Evolutionary conservation across 306 rosid genomes (phyloP), one percentile per base, ranked within the genome.

Genomic region (Lagenaria siceraria): DNA sequence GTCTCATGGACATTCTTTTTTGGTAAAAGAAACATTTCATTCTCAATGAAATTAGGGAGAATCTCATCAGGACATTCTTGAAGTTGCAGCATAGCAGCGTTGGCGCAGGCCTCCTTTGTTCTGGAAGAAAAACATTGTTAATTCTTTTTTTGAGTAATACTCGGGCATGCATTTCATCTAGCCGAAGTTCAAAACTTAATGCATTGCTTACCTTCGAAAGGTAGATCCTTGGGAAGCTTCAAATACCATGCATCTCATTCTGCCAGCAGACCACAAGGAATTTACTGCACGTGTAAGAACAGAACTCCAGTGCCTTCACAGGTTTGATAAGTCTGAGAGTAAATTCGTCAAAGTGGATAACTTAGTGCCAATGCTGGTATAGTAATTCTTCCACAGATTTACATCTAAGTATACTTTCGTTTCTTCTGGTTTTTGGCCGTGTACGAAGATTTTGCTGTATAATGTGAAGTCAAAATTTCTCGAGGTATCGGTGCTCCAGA

Each of bases 401-500:
- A 12, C 3, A 61, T 63, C 63, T 46, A 74, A 25, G 76, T 51
- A 55, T 81, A 79, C 79, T 83, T 86, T 35, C 84, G 82, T 82
- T 75, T 86, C 83, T 79, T 88, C 70, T 81, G 77, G 78, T 84
- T 82, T 58, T 78, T 81, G 52, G 86, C 80, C 7, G 62, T 36
- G 68, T 88, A 61, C 58, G 74, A 78, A 66, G 89, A 80, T 38
- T 78, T 79, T 8, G 54, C 11, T 25, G 81, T 51, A 78, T 87
- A 81, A 55, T 61, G 83, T 19, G 94, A 86, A 78, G 82, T 86
- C 77, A 79, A 61, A 79, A 92, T 89, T 84, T 92, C 91, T 78
- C 88, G 85, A 77, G 97, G 96, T 53, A 90, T 54, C 71, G 89
- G 88, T 75, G 92, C 96, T 43, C 91, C 91, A 53, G 88, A 82